Percentiles rank a stretch among this genome's conserved stretches.
Conservation (phyloP, 2,329 filamentous ascomycete genomes). For the Diplodia intermedia region DNA sequence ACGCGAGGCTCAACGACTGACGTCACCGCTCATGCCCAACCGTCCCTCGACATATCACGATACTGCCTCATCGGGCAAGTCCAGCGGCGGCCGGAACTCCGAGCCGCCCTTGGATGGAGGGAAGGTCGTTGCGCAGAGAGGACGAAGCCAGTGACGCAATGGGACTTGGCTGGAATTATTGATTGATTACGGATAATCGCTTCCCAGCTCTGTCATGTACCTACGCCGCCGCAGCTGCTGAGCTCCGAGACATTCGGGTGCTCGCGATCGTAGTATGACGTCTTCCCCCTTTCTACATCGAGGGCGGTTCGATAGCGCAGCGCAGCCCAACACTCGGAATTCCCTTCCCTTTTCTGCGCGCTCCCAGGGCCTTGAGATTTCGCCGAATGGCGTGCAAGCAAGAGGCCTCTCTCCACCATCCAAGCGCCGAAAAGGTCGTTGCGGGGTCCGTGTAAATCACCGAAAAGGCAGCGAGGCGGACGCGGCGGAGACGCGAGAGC, state of each 20-base stretch:
- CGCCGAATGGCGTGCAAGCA: background rate
- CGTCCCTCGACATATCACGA: background rate
- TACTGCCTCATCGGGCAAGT: background rate
- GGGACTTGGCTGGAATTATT: background rate
- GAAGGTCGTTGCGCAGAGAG: background rate
- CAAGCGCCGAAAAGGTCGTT: background rate
- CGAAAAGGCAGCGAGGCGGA: background rate
- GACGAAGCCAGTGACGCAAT: background rate
- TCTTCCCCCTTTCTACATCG: background rate
- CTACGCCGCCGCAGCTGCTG: too few relatives aligned
- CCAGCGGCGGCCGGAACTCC: background rate
- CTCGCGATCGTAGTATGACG: background rate
- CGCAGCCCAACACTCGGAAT: background rate
- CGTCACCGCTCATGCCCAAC: background rate
- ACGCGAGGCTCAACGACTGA: background rate
- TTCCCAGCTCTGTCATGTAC: background rate
- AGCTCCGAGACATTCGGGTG: too few relatives aligned
- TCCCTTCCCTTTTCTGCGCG: background rate
- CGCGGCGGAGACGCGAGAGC: background rate
- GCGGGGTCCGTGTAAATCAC: conserved; percentile 4
- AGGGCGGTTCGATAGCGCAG: background rate
- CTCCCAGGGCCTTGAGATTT: background rate
- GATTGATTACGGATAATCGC: background rate
- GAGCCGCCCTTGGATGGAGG: background rate
- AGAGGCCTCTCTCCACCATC: background rate